Evolutionary conservation across 2,329 filamentous ascomycete genomes (phyloP).

Genomic region (Diaporthe sp.): DNA sequence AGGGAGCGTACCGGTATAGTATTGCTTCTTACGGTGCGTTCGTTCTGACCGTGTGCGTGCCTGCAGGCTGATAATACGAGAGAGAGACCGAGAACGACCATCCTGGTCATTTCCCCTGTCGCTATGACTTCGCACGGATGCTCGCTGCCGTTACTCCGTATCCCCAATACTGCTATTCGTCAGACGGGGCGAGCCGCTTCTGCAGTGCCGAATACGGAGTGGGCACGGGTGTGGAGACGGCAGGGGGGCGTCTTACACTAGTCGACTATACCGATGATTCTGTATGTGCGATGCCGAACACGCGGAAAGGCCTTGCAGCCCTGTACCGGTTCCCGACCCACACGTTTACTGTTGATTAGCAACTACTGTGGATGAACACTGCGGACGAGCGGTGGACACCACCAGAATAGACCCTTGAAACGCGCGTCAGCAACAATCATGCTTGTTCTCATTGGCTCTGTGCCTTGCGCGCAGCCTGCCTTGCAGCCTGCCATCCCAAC

Average conservation of each 20-base stretch:
- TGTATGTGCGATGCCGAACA: not conserved
- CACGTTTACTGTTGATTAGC: constrained; percentile 12
- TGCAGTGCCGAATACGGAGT: constrained; percentile 15
- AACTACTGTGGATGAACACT: not conserved
- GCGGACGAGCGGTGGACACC: constrained; percentile 9
- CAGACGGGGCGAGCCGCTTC: constrained; percentile 16
- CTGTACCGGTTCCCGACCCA: not conserved
- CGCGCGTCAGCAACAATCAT: constrained; percentile 16
- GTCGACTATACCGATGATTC: not conserved
- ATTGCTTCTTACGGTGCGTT: not conserved
- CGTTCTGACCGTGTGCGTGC: not conserved
- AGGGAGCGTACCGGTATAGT: not conserved
- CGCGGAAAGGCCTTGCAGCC: not conserved
- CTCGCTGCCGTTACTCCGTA: not conserved
- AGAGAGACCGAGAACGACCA: constrained; percentile 25
- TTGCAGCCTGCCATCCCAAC: constrained; percentile 17
- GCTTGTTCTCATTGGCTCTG: not conserved
- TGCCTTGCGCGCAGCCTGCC: constrained; percentile 6
- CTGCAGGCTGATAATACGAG: constrained; percentile 4
- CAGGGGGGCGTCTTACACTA: not conserved
- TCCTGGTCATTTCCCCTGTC: not conserved
- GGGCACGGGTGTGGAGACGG: not conserved
- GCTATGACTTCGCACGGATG: not conserved
- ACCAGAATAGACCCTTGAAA: not conserved
- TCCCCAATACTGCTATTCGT: not conserved